Evolutionary conservation across 371 early-diverging fungal species (phyloP).

Genomic region (Paramicrosporidium saccamoebae): DNA sequence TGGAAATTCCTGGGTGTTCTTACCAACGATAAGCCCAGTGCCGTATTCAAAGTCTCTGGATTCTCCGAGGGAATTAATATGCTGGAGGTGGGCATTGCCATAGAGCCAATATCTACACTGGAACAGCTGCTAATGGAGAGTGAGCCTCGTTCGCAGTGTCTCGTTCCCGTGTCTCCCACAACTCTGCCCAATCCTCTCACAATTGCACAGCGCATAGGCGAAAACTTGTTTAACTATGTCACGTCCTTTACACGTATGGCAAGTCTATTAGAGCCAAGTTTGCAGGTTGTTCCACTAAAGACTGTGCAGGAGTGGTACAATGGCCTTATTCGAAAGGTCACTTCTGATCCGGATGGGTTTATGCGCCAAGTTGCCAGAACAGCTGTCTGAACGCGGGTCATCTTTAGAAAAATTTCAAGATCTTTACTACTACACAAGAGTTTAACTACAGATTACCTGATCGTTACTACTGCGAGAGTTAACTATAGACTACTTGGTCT

Average conservation of each 20-base stretch:
- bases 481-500: no score
- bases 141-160: background rate
- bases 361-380: no score
- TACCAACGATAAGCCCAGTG: constrained; percentile 57
- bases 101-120: constrained; percentile 38
- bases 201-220: constrained; percentile 12
- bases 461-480: no score
- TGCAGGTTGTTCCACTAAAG: no score
- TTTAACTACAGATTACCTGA: no score
- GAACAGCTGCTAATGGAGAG: constrained; percentile 6
- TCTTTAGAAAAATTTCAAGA: no score
- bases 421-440: no score
- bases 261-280: no score
- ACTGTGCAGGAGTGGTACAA: no score
- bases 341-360: no score
- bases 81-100: constrained; percentile 36
- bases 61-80: background rate
- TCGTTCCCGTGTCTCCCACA: constrained; percentile 1
- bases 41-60: constrained; percentile 25
- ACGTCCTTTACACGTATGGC: constrained; percentile 39
- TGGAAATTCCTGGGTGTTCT: constrained; percentile 61
- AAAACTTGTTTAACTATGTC: constrained; percentile 34
- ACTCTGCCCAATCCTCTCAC: constrained; percentile 3
- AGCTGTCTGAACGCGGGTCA: no score
- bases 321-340: no score